phyloP scores from a whole-genome alignment of 2,329 filamentous ascomycete genomes.

The Aspergillus persii region DNA sequence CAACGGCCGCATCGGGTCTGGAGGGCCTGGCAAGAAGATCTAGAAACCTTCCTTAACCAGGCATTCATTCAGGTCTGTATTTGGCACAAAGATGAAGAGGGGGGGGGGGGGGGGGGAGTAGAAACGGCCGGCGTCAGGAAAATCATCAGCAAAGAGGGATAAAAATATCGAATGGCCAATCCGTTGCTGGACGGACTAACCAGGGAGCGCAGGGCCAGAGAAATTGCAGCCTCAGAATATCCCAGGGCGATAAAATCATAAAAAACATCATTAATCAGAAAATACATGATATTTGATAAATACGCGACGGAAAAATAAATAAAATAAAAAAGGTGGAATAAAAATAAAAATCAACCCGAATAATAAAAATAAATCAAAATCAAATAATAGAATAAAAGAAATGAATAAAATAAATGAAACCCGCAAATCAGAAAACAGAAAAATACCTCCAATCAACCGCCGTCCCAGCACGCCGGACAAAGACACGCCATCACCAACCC shows the following conservation, averaged over 20 bases:
- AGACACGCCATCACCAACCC: constrained; percentile 13
- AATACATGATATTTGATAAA: too few relatives aligned
- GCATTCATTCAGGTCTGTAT: constrained; percentile 3
- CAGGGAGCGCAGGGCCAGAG: constrained; percentile 2
- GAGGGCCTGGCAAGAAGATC: background rate
- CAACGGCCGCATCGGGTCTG: background rate
- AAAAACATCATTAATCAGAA: background rate
- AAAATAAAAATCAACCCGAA: constrained; percentile 6
- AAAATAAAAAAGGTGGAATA: constrained; percentile 10
- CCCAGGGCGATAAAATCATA: constrained; percentile 2
- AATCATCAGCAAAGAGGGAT: constrained; percentile 1
- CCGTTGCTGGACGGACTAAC: background rate
- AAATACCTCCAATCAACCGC: constrained; percentile 13
- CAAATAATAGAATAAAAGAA: constrained; percentile 5
- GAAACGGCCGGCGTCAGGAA: background rate
- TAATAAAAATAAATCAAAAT: constrained; percentile 1
- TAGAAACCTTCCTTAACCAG: background rate
- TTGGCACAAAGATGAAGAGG: constrained; percentile 23
- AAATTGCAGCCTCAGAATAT: constrained; percentile 1
- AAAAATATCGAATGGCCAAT: constrained; percentile 10
- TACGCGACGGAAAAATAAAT: background rate
- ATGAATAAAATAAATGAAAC: background rate
- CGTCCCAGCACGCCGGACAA: constrained; percentile 16
- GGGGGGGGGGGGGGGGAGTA: background rate
- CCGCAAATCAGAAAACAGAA: background rate